A percentile compares a stretch with the other conserved stretches of the same genome.
These are phyloP conservation scores for Paraglomus brasilianum DNA, from an alignment of 192 early-diverging fungal species.

Conservation along the genomic window DNA sequence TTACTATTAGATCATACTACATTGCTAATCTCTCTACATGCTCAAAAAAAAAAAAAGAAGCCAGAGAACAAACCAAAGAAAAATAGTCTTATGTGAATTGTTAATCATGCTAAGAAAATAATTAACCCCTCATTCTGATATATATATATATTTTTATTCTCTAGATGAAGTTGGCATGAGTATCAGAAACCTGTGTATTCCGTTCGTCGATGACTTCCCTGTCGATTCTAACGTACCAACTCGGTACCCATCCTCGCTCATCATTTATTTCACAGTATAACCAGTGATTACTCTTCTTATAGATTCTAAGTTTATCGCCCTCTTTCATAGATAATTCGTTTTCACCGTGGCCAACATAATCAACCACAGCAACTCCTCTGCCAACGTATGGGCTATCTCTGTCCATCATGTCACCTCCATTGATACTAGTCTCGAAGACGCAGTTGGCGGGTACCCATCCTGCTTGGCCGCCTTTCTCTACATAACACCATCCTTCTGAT, in stretches of 20 bases:
- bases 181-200: too few species aligned
- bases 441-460: conserved; percentile 63
- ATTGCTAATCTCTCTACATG: too few species aligned
- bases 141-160: too few species aligned
- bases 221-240: conserved; percentile 54
- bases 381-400: conserved; percentile 32
- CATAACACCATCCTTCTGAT: conserved; percentile 61
- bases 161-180: too few species aligned
- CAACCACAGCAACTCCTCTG: conserved; percentile 51
- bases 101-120: too few species aligned
- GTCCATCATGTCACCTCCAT: conserved; percentile 44
- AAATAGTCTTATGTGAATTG: too few species aligned
- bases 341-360: conserved; percentile 45
- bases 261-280: conserved; percentile 36
- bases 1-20: too few species aligned
- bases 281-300: conserved; percentile 39
- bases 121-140: too few species aligned
- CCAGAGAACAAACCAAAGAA: too few species aligned
- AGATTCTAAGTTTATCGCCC: conserved; percentile 49
- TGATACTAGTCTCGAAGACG: conserved; percentile 47
- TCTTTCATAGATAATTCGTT: conserved; percentile 57
- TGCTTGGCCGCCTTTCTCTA: conserved; percentile 50
- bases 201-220: conserved; percentile 8
- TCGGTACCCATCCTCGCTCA: conserved; percentile 56
- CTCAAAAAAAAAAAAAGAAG: too few species aligned